Evolutionary conservation across 2,329 filamentous ascomycete species (phyloP).

Genomic region (Colletotrichum sansevieriae): DNA sequence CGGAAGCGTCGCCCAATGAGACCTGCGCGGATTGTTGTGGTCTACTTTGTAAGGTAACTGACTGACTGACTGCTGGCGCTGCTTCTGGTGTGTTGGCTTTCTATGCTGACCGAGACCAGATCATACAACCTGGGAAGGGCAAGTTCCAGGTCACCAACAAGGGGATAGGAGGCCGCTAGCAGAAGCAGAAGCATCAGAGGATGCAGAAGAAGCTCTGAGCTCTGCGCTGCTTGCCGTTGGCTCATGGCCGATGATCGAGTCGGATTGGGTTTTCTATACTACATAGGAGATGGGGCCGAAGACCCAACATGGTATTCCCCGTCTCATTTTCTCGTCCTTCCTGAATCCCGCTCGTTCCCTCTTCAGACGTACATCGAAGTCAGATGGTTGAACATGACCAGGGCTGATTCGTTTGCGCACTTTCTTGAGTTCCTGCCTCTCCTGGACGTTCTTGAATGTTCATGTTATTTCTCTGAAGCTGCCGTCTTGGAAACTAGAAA

Average conservation of each 20-base stretch:
- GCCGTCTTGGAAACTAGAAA: not conserved
- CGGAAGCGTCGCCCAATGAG: constrained; percentile 36
- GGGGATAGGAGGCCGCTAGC: no score
- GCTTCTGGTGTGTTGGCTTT: no score
- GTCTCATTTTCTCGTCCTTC: not conserved
- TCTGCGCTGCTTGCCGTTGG: not conserved
- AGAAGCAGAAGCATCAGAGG: not conserved
- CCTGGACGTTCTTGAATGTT: not conserved
- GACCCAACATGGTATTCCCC: constrained; percentile 16
- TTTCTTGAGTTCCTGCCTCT: no score
- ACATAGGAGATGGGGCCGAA: constrained; percentile 14
- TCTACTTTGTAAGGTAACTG: no score
- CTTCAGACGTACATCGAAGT: constrained; percentile 18
- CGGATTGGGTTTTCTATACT: not conserved
- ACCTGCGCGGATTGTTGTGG: constrained; percentile 23
- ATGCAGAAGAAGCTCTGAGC: constrained; percentile 2
- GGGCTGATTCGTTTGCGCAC: no score
- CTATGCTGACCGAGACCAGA: not conserved
- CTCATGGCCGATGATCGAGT: no score
- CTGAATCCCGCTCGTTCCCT: constrained; percentile 8
- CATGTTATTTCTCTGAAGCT: constrained; percentile 1
- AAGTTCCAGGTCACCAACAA: not conserved
- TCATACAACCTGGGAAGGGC: not conserved
- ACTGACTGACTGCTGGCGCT: no score
- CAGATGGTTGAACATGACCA: constrained; percentile 13